Conservation (phyloP, 345 rosid species). For the Citrus trifoliata region DNA sequence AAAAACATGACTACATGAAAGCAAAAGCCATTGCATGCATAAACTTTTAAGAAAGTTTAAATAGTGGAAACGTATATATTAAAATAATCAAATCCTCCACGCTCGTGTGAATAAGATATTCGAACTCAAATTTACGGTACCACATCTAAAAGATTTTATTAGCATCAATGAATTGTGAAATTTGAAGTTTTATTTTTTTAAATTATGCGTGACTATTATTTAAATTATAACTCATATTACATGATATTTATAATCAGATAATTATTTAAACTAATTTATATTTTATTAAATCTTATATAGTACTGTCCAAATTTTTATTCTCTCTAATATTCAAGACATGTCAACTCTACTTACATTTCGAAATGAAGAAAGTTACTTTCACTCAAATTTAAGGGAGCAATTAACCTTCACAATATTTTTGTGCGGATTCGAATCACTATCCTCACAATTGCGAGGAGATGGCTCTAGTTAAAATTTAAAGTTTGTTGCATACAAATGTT, state of each 20-base stretch:
- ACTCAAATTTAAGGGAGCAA: accelerated
- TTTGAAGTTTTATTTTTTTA: too few relatives aligned
- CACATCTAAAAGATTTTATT: too few relatives aligned
- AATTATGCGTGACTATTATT: accelerated
- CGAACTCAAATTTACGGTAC: background rate
- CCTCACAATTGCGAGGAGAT: accelerated
- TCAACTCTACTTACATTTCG: accelerated
- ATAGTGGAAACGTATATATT: too few relatives aligned
- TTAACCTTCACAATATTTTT: accelerated
- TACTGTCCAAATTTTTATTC: accelerated
- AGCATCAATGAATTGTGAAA: too few relatives aligned
- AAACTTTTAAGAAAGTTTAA: background rate
- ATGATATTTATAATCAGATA: too few relatives aligned
- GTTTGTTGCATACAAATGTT: too few relatives aligned
- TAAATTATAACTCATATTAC: accelerated
- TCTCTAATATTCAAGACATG: accelerated
- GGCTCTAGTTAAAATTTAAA: too few relatives aligned
- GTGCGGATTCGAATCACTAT: accelerated
- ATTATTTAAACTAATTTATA: accelerated
- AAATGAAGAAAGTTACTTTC: accelerated
- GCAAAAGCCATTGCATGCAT: background rate
- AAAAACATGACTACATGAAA: background rate
- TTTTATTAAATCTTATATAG: too few relatives aligned
- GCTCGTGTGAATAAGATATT: too few relatives aligned
- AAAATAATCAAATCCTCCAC: too few relatives aligned